phyloP scores from a whole-genome alignment of 2,329 filamentous ascomycete genomes.

The Calonectria pteridis region DNA sequence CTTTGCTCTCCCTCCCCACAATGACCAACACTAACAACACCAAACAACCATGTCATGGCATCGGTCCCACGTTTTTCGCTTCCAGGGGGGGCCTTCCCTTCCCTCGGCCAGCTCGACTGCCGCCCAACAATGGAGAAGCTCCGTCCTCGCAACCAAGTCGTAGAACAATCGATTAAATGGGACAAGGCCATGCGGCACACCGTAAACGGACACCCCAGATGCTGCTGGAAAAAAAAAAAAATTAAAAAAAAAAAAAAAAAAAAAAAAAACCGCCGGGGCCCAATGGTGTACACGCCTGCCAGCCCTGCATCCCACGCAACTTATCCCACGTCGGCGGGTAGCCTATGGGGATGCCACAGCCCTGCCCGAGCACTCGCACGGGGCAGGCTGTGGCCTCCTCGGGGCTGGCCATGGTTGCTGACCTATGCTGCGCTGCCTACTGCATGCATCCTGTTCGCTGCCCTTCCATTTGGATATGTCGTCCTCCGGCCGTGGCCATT shows the following conservation, averaged over 20 bases:
- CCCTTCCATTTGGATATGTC: slow-evolving; percentile 6
- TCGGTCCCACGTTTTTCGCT: slow-evolving; percentile 10
- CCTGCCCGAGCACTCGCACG: slow-evolving; percentile 8
- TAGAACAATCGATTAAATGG: neutral
- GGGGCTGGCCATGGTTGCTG: neutral
- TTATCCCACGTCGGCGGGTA: slow-evolving; percentile 18
- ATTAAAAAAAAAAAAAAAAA: slow-evolving; percentile 3
- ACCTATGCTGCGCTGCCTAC: slow-evolving; percentile 7
- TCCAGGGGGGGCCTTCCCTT: neutral
- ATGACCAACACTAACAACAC: neutral
- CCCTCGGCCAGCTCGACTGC: neutral
- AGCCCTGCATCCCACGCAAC: slow-evolving; percentile 14
- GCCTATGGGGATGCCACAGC: slow-evolving; percentile 8
- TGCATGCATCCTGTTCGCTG: slow-evolving; percentile 10
- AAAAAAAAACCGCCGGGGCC: neutral
- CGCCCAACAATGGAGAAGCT: slow-evolving; percentile 1
- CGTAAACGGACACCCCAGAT: neutral
- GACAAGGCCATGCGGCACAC: slow-evolving; percentile 2
- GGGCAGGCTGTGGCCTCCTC: slow-evolving; percentile 14
- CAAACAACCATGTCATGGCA: neutral
- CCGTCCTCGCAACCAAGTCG: slow-evolving; percentile 1
- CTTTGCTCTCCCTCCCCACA: neutral
- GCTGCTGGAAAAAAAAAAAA: too few species aligned
- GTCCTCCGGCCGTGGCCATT: slow-evolving; percentile 6
- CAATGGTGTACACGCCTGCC: slow-evolving; percentile 3